Conservation (phyloP, 2,329 filamentous ascomycete species). For the Botryotinia calthae region DNA sequence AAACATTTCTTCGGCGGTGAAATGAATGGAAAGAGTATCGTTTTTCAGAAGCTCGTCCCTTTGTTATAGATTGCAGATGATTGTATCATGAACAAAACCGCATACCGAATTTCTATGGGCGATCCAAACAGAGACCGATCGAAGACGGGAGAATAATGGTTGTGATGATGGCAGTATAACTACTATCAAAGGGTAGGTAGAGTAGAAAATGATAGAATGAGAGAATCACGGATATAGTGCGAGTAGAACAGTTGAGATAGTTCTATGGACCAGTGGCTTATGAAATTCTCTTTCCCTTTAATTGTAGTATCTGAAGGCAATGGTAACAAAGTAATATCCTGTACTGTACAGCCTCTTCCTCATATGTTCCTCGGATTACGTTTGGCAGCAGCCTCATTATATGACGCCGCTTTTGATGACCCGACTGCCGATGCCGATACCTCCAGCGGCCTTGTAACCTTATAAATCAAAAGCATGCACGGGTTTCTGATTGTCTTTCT, state of each 20-base stretch:
- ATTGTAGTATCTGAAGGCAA: constrained; percentile 1
- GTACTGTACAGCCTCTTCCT: constrained; percentile 13
- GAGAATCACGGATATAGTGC: background rate
- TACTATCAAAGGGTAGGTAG: background rate
- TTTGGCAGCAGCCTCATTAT: constrained; percentile 12
- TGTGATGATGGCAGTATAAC: background rate
- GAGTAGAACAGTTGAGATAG: background rate
- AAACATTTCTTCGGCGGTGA: constrained; percentile 62
- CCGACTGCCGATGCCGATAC: background rate
- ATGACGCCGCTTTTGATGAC: constrained; percentile 7
- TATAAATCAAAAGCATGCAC: background rate
- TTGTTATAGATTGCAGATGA: constrained; percentile 25
- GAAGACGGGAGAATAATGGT: background rate
- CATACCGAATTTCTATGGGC: constrained; percentile 27
- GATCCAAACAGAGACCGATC: background rate
- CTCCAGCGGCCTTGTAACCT: background rate
- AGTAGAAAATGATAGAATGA: background rate
- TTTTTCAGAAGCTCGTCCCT: background rate
- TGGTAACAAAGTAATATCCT: background rate
- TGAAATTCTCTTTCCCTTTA: constrained; percentile 1
- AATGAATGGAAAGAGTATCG: background rate
- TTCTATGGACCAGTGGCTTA: background rate
- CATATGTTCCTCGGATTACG: constrained; percentile 6
- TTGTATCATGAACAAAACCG: constrained; percentile 21
- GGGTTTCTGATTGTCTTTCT: background rate